These are phyloP conservation scores for Kwoniella sp. DNA, from an alignment of 768 basidiomycete genomes.

Conservation along the genomic window DNA sequence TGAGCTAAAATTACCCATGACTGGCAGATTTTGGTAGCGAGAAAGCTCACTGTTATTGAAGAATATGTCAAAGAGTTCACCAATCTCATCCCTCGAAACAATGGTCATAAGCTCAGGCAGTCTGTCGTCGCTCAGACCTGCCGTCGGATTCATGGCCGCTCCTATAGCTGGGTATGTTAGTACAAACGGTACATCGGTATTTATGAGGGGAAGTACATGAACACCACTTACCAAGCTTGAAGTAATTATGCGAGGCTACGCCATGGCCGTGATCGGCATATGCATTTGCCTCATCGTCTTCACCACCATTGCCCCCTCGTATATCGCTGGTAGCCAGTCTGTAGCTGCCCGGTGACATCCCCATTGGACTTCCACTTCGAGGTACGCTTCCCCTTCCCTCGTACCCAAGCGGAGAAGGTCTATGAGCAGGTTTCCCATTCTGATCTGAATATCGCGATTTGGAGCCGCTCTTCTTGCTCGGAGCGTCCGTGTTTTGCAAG, in stretches of 20 bases:
- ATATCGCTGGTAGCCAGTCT: conserved; percentile 46
- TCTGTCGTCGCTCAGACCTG: conserved; percentile 67
- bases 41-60: conserved; percentile 47
- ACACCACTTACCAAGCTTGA: conserved; percentile 72
- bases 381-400: conserved; percentile 16
- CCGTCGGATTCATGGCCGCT: conserved; percentile 53
- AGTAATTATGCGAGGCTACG: conserved; percentile 89
- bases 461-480: conserved; percentile 11
- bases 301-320: conserved; percentile 54
- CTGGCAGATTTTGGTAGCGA: too few species aligned
- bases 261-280: conserved; percentile 26
- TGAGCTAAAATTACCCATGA: too few species aligned
- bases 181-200: not conserved
- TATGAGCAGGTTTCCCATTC: conserved; percentile 23
- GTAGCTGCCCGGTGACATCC: conserved; percentile 25
- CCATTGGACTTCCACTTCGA: conserved; percentile 23
- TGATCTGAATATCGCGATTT: conserved; percentile 3
- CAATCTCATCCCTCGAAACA: conserved; percentile 82
- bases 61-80: conserved; percentile 80
- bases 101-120: conserved; percentile 94
- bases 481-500: conserved; percentile 52
- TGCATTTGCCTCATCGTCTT: conserved; percentile 22
- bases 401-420: conserved; percentile 32
- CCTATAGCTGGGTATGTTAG: not conserved
- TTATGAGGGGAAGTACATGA: not conserved